Conservation (phyloP, 805 yeast genomes). For the Ogataea corticis region DNA sequence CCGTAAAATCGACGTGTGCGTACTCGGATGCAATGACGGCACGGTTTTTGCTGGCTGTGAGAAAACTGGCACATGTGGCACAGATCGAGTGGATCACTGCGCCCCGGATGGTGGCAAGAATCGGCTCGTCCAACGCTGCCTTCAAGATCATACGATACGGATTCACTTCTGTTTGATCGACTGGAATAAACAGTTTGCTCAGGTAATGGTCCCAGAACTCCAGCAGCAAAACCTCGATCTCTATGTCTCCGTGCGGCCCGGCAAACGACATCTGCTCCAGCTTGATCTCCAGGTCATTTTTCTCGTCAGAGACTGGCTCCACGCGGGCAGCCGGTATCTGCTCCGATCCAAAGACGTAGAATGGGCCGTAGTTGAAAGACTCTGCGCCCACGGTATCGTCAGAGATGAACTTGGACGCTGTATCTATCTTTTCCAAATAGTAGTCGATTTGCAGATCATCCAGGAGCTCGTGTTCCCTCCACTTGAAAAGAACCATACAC, state of each 20-base stretch:
- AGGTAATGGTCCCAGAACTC: conserved; percentile 4
- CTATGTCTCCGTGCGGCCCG: neutral
- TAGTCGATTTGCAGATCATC: conserved; percentile 2
- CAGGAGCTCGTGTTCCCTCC: neutral
- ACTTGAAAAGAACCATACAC: conserved; percentile 1
- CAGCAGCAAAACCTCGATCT: neutral
- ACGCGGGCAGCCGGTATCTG: neutral
- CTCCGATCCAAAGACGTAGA: neutral
- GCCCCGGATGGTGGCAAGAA: neutral
- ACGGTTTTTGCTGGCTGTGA: neutral
- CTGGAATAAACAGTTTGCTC: conserved; percentile 1
- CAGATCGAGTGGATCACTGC: conserved; percentile 2
- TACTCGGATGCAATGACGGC: conserved; percentile 1
- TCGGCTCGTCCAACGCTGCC: neutral
- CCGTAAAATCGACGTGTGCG: neutral
- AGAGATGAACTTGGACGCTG: neutral
- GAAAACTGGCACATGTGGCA: conserved; percentile 1
- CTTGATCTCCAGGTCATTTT: neutral
- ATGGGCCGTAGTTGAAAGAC: conserved; percentile 1
- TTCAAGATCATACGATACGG: conserved; percentile 1
- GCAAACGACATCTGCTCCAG: neutral
- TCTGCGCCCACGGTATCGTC: neutral
- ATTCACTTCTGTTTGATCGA: neutral
- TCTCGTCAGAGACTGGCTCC: neutral
- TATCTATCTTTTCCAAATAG: conserved; percentile 1